These are phyloP conservation scores for Nitzschia sp. DNA, from an alignment of 108 stramenopile species.

Conservation along the genomic window DNA sequence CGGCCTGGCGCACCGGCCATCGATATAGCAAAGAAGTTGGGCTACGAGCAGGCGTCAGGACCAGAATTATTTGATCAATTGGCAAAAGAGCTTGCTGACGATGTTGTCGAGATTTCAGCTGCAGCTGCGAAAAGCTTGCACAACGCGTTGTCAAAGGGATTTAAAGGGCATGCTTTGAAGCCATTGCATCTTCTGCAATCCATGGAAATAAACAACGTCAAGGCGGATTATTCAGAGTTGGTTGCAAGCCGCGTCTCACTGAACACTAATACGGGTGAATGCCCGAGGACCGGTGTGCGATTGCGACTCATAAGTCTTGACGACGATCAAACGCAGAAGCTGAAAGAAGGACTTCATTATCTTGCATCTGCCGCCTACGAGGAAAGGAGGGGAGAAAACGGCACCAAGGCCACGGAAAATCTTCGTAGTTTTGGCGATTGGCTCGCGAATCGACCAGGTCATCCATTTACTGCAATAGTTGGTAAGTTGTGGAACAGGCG, in stretches of 20 bases:
- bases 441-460: slow-evolving; percentile 64
- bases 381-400: slow-evolving; percentile 41
- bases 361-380: slow-evolving; percentile 48
- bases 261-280: slow-evolving; percentile 58
- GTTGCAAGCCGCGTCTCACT: slow-evolving; percentile 61
- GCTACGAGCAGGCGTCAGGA: slow-evolving; percentile 46
- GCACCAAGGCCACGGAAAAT: slow-evolving; percentile 35
- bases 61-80: slow-evolving; percentile 74
- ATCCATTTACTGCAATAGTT: slow-evolving; percentile 83
- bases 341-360: slow-evolving; percentile 51
- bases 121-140: slow-evolving; percentile 73
- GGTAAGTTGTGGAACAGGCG: slow-evolving; percentile 39
- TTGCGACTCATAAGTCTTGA: slow-evolving; percentile 71
- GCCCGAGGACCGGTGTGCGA: slow-evolving; percentile 61
- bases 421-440: slow-evolving; percentile 67
- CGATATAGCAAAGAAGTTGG: slow-evolving; percentile 49
- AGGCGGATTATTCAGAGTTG: slow-evolving; percentile 54
- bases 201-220: slow-evolving; percentile 39
- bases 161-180: slow-evolving; percentile 37
- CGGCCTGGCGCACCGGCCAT: slow-evolving; percentile 21
- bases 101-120: slow-evolving; percentile 71
- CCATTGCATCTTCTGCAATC: slow-evolving; percentile 58
- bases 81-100: slow-evolving; percentile 69
- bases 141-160: slow-evolving; percentile 66
- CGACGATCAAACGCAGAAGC: slow-evolving; percentile 51